phyloP scores from a whole-genome alignment of 805 yeast genomes.

The Saturnispora besseyi region DNA sequence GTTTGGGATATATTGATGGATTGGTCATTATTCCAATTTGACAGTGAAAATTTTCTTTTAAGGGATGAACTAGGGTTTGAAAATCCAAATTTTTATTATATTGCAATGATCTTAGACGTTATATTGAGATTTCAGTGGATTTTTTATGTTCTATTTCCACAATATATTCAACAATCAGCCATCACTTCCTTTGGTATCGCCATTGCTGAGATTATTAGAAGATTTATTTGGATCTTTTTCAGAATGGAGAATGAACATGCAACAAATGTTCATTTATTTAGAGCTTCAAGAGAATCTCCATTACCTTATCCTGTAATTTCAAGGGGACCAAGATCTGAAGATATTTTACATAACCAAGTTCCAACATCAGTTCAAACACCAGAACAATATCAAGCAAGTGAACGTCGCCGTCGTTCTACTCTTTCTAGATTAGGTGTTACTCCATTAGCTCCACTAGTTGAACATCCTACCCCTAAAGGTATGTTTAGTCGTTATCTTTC shows the following conservation, averaged over 20 bases:
- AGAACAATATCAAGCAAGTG: background rate
- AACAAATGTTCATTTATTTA: slow-evolving; percentile 72
- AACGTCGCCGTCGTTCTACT: background rate
- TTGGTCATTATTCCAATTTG: slow-evolving; percentile 78
- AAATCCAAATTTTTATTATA: slow-evolving; percentile 54
- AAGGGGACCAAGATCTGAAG: slow-evolving; percentile 4
- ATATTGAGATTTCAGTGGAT: slow-evolving; percentile 85
- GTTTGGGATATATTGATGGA: slow-evolving; percentile 94
- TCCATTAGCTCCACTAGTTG: background rate
- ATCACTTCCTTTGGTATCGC: slow-evolving; percentile 78
- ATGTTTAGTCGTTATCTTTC: slow-evolving; percentile 26
- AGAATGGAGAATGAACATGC: slow-evolving; percentile 96
- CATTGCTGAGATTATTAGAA: slow-evolving; percentile 67
- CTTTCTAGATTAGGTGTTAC: background rate
- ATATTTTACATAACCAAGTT: background rate
- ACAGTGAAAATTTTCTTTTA: slow-evolving; percentile 46
- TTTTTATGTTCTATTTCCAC: slow-evolving; percentile 70
- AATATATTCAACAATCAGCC: slow-evolving; percentile 80
- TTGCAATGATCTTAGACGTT: slow-evolving; percentile 66
- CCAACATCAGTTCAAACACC: background rate
- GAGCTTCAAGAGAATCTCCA: slow-evolving; percentile 83
- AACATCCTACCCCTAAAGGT: background rate
- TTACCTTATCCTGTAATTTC: slow-evolving; percentile 57
- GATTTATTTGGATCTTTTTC: slow-evolving; percentile 85
- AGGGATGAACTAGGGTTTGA: slow-evolving; percentile 65